Percentiles rank a stretch among this genome's conserved stretches.
These are phyloP conservation scores for Chrysoporthe puriensis DNA, from an alignment of 2,329 filamentous ascomycete species.

Conservation along the genomic window DNA sequence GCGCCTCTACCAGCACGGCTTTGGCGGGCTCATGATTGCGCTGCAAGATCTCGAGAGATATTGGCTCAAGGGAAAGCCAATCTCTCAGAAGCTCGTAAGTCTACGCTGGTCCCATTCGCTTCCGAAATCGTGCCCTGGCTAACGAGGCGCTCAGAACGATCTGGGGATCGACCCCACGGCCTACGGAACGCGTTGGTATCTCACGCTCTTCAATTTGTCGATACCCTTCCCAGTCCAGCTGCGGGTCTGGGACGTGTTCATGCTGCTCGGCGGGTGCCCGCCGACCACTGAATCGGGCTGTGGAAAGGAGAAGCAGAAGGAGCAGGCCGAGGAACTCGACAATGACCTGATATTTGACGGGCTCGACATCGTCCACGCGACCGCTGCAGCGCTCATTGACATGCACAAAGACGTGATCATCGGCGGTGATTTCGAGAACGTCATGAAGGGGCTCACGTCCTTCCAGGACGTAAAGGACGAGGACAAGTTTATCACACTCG, in stretches of 20 bases:
- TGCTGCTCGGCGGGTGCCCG: conserved; percentile 83
- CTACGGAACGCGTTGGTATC: conserved; percentile 97
- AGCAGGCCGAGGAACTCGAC: conserved; percentile 21
- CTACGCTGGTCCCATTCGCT: background rate
- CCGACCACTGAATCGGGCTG: conserved; percentile 34
- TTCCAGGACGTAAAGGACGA: conserved; percentile 95
- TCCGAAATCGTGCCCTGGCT: conserved; percentile 9
- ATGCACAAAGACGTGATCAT: conserved; percentile 86
- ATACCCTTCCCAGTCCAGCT: conserved; percentile 94
- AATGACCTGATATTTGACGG: conserved; percentile 45
- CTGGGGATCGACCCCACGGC: conserved; percentile 83
- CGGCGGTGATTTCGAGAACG: conserved; percentile 94
- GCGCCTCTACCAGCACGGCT: conserved; percentile 80
- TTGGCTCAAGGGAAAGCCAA: conserved; percentile 79
- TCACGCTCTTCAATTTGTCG: conserved; percentile 96
- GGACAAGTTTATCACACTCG: conserved; percentile 80
- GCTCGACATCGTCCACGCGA: conserved; percentile 87
- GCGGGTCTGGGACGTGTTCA: conserved; percentile 96
- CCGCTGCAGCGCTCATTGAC: conserved; percentile 86
- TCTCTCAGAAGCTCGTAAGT: conserved; percentile 80
- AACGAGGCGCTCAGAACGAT: conserved; percentile 57
- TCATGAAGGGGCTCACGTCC: conserved; percentile 94
- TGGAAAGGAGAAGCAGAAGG: conserved; percentile 27
- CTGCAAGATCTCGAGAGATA: conserved; percentile 81
- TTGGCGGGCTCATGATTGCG: conserved; percentile 83